A percentile compares a stretch with the other conserved stretches of the same genome.
These are phyloP conservation scores for Dothistroma pini DNA, from an alignment of 2,329 filamentous ascomycete species.

Conservation along the genomic window DNA sequence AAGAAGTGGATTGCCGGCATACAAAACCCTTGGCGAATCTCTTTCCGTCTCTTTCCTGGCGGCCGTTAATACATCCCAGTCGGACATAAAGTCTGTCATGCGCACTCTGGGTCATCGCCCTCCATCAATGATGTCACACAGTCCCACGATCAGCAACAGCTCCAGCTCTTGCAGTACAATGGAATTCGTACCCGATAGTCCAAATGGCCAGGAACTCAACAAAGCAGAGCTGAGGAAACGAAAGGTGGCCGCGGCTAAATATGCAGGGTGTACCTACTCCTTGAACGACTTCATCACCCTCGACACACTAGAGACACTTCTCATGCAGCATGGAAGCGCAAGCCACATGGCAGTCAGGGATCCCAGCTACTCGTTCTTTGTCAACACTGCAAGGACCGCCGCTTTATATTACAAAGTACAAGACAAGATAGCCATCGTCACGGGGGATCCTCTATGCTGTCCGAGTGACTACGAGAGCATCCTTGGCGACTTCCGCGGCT, in stretches of 20 bases:
- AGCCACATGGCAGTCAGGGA: slow-evolving; percentile 8
- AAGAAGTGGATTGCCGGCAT: no score
- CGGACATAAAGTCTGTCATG: no score
- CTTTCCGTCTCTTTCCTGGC: no score
- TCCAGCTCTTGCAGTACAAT: no score
- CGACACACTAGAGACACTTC: slow-evolving; percentile 3
- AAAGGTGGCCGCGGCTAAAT: not conserved
- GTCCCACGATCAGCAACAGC: no score
- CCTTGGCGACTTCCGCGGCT: slow-evolving; percentile 2
- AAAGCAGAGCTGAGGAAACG: not conserved
- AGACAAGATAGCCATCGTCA: slow-evolving; percentile 8
- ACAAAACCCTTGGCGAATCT: no score
- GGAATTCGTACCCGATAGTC: no score
- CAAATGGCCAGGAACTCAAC: no score
- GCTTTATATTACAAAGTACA: slow-evolving; percentile 9
- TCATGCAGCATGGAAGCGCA: slow-evolving; percentile 8
- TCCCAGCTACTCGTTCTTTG: slow-evolving; percentile 7
- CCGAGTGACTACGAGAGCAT: not conserved
- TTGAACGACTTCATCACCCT: slow-evolving; percentile 2
- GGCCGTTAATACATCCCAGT: no score
- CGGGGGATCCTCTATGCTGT: slow-evolving; percentile 11
- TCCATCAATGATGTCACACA: no score
- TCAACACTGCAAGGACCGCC: slow-evolving; percentile 4
- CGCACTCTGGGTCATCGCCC: no score
- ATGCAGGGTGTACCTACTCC: slow-evolving; percentile 5